These are phyloP conservation scores for Candida pseudoviswanathii DNA, from an alignment of 1,139 yeast genomes.

Conservation along the genomic window DNA sequence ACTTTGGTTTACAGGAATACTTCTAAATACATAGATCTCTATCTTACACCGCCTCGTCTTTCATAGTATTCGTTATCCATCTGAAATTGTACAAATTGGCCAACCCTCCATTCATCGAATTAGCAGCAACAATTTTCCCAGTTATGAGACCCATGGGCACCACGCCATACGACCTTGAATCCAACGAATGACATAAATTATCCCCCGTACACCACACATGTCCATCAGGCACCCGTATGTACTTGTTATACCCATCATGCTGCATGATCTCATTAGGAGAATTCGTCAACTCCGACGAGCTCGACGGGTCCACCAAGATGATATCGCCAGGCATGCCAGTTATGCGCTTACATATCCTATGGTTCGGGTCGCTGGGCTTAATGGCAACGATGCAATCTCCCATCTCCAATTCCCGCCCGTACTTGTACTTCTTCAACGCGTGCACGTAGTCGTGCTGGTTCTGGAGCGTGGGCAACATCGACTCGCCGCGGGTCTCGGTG, in stretches of 20 bases:
- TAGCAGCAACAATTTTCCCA: constrained; percentile 83
- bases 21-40: constrained; percentile 4
- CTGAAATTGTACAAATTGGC: constrained; percentile 56
- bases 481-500: constrained; percentile 86
- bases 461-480: constrained; percentile 90
- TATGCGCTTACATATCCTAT: constrained; percentile 86
- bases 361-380: constrained; percentile 88
- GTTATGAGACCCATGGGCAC: constrained; percentile 85
- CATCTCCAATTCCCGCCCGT: constrained; percentile 62
- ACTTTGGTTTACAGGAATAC: neutral
- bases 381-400: constrained; percentile 90
- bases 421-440: constrained; percentile 61
- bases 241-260: constrained; percentile 57
- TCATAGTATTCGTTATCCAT: constrained; percentile 49
- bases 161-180: constrained; percentile 85
- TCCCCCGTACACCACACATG: constrained; percentile 99
- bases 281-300: constrained; percentile 54
- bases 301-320: constrained; percentile 77
- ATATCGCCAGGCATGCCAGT: constrained; percentile 97
- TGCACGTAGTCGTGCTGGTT: constrained; percentile 78
- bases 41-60: constrained; percentile 17
- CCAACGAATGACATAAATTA: constrained; percentile 84
- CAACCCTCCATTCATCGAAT: constrained; percentile 41
- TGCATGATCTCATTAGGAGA: constrained; percentile 27
- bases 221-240: constrained; percentile 76